Conservation (phyloP, 495 filamentous ascomycete genomes). For the Thozetella sp. region DNA sequence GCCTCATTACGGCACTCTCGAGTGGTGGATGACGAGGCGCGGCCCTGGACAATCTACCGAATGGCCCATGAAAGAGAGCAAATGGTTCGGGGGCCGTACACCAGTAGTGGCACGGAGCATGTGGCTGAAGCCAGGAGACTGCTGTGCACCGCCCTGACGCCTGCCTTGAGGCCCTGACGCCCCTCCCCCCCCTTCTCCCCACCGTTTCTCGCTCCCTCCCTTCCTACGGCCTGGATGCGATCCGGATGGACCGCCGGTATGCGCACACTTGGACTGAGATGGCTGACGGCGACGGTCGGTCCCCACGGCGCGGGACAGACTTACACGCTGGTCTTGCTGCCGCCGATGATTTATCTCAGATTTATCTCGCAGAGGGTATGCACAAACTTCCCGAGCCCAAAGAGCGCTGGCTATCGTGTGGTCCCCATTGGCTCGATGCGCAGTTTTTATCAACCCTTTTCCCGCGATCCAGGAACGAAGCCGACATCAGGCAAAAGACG, state of each 20-base stretch:
- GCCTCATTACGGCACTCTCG: background rate
- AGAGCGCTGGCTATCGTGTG: background rate
- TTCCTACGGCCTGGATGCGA: no score
- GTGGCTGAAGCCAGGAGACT: background rate
- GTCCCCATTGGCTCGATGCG: background rate
- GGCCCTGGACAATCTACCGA: constrained; percentile 1
- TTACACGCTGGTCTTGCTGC: no score
- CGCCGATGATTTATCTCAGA: no score
- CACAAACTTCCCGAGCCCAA: background rate
- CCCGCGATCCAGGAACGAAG: background rate
- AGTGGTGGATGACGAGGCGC: constrained; percentile 2
- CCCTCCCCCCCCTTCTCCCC: no score
- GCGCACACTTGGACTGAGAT: no score
- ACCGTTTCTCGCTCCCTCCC: background rate
- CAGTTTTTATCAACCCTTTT: no score
- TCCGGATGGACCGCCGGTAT: no score
- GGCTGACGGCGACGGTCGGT: no score
- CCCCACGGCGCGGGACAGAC: no score
- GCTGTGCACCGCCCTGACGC: background rate
- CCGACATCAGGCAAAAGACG: background rate
- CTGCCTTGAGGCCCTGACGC: no score
- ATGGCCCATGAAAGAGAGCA: background rate
- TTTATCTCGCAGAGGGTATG: background rate
- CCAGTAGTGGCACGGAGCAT: background rate
- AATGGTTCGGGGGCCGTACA: background rate